Percentiles rank a stretch among this genome's conserved stretches.
These are phyloP conservation scores for Acacia acuminata DNA, from an alignment of 306 rosid genomes.

Conservation along the genomic window DNA sequence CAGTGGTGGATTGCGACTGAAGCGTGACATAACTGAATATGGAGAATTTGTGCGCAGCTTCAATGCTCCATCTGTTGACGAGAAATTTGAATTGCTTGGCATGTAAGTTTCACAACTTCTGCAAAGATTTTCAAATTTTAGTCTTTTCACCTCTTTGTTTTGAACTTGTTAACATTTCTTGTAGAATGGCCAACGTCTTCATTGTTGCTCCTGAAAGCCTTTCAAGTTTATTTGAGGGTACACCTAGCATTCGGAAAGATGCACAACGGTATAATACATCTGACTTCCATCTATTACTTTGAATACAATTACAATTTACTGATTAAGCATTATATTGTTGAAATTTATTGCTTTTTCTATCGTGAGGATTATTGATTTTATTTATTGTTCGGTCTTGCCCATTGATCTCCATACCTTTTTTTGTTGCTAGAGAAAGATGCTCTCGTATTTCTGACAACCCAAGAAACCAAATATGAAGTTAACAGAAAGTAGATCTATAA, in stretches of 20 bases:
- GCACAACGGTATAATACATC: constrained; percentile 70
- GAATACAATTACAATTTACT: not conserved
- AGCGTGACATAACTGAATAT: constrained; percentile 99
- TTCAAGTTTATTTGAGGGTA: constrained; percentile 87
- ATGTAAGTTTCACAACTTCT: constrained; percentile 64
- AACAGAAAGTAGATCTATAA: not conserved
- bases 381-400: not conserved
- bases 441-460: not conserved
- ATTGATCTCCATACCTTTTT: not conserved
- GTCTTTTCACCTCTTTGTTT: not conserved
- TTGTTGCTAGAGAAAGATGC: not conserved
- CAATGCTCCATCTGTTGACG: constrained; percentile 86
- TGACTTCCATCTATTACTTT: not conserved
- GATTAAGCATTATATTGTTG: not conserved
- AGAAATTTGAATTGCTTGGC: constrained; percentile 94
- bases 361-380: not conserved
- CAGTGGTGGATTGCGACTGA: constrained; percentile 94
- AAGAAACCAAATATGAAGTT: not conserved
- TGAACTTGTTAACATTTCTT: constrained; percentile 33
- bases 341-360: not conserved
- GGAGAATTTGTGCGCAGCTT: constrained; percentile 97
- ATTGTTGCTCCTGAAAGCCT: constrained; percentile 99
- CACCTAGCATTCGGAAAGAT: constrained; percentile 96
- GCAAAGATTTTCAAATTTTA: constrained; percentile 5
- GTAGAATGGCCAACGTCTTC: constrained; percentile 96